A percentile compares a stretch with the other conserved stretches of the same genome.
phyloP scores from a whole-genome alignment of 176 grass and related monocot species.

The Raddia guianensis region DNA sequence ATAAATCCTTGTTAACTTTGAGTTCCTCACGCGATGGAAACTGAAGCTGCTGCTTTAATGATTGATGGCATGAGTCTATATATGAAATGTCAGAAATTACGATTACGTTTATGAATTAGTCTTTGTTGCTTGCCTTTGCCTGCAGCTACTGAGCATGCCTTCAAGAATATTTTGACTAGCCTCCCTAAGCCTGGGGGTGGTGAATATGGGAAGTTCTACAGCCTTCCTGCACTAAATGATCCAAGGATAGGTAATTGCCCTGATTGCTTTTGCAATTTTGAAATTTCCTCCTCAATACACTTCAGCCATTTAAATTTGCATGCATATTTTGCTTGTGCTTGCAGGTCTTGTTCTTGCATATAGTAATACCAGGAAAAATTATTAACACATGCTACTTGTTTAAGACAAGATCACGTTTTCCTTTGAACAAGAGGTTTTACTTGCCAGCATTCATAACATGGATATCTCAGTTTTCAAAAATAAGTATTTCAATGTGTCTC shows the following conservation, averaged over 20 bases:
- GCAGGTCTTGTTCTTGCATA: background rate
- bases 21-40: background rate
- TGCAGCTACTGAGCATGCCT: constrained; percentile 71
- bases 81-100: background rate
- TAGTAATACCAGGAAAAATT: background rate
- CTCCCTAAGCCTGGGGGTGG: constrained; percentile 83
- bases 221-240: constrained; percentile 79
- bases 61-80: background rate
- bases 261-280: constrained; percentile 16
- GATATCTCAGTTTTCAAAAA: background rate
- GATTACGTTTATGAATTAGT: background rate
- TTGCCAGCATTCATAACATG: background rate
- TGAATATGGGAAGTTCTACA: constrained; percentile 92
- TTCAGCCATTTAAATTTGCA: background rate
- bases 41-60: background rate
- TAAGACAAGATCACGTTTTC: background rate
- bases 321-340: background rate
- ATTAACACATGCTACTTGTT: background rate
- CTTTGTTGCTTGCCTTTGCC: constrained; percentile 30
- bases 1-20: background rate
- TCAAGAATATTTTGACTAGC: constrained; percentile 68
- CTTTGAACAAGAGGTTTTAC: background rate
- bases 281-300: background rate
- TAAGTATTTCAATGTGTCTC: background rate
- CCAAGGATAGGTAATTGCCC: constrained; percentile 71